These are phyloP conservation scores for Hymenoscyphus linearis DNA, from an alignment of 2,329 filamentous ascomycete species.

Conservation along the genomic window DNA sequence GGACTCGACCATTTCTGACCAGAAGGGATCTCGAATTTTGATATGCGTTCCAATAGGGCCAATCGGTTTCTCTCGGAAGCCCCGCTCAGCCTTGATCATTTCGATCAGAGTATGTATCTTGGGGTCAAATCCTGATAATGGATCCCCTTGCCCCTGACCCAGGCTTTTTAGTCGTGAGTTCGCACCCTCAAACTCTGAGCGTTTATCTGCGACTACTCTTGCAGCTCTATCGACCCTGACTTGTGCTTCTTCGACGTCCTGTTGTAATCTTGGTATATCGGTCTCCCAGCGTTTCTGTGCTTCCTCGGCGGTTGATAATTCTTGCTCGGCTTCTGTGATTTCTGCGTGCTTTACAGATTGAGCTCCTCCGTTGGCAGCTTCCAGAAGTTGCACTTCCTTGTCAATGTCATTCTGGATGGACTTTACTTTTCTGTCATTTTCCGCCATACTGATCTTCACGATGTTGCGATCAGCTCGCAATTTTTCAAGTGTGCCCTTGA, in stretches of 20 bases:
- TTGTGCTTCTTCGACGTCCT: slow-evolving; percentile 32
- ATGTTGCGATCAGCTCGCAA: slow-evolving; percentile 60
- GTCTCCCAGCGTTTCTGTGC: slow-evolving; percentile 38
- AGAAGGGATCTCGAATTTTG: slow-evolving; percentile 70
- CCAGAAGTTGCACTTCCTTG: slow-evolving; percentile 56
- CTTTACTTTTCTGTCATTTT: slow-evolving; percentile 43
- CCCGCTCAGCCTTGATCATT: slow-evolving; percentile 62
- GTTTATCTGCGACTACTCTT: slow-evolving; percentile 39
- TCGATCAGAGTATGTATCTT: slow-evolving; percentile 59
- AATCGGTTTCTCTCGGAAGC: slow-evolving; percentile 68
- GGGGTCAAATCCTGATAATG: slow-evolving; percentile 58
- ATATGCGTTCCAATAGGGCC: slow-evolving; percentile 80
- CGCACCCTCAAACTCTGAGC: slow-evolving; percentile 47
- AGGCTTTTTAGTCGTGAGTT: slow-evolving; percentile 48
- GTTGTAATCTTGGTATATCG: slow-evolving; percentile 34
- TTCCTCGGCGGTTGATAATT: slow-evolving; percentile 40
- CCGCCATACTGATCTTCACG: slow-evolving; percentile 54
- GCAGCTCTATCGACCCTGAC: slow-evolving; percentile 31
- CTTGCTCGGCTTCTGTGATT: slow-evolving; percentile 52
- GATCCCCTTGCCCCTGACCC: slow-evolving; percentile 51
- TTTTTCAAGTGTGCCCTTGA: slow-evolving; percentile 47
- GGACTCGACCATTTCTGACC: slow-evolving; percentile 78
- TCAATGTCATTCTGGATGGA: slow-evolving; percentile 44
- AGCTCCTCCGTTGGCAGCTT: slow-evolving; percentile 63
- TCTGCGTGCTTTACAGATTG: slow-evolving; percentile 56